Conservation (phyloP, 495 filamentous ascomycete genomes). For the Neurospora sp. region DNA sequence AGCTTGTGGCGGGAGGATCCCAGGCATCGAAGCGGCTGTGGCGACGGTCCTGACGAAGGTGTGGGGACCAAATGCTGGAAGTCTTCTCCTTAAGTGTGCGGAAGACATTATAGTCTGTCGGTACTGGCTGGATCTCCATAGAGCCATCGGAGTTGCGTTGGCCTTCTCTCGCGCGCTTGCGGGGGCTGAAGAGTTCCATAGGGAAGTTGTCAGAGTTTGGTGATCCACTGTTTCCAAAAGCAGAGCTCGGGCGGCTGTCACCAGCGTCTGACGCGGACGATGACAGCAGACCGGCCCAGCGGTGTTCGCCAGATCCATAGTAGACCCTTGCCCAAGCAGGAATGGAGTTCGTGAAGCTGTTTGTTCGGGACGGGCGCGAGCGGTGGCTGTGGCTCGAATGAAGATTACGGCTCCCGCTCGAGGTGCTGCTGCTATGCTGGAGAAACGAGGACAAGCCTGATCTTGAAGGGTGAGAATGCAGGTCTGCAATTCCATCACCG, state of each 20-base stretch:
- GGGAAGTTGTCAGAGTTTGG: conserved; percentile 38
- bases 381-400: conserved; percentile 31
- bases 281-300: conserved; percentile 32
- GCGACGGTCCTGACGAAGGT: conserved; percentile 54
- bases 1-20: conserved; percentile 61
- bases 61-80: conserved; percentile 62
- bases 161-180: conserved; percentile 34
- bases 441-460: conserved; percentile 31
- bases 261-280: conserved; percentile 28
- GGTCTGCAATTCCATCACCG: conserved; percentile 43
- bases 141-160: conserved; percentile 15
- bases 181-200: conserved; percentile 40
- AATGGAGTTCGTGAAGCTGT: conserved; percentile 48
- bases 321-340: conserved; percentile 55
- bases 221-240: conserved; percentile 23
- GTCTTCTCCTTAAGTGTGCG: conserved; percentile 33
- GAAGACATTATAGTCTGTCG: conserved; percentile 17
- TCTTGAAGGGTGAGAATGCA: conserved; percentile 37
- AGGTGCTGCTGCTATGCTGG: conserved; percentile 26
- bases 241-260: conserved; percentile 34
- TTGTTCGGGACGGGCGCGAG: conserved; percentile 25
- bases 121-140: conserved; percentile 23
- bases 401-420: conserved; percentile 30
- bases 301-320: conserved; percentile 44
- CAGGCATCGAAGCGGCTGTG: conserved; percentile 47